These are phyloP conservation scores for Fremontodendron californicum DNA, from an alignment of 345 rosid genomes.

Conservation along the genomic window DNA sequence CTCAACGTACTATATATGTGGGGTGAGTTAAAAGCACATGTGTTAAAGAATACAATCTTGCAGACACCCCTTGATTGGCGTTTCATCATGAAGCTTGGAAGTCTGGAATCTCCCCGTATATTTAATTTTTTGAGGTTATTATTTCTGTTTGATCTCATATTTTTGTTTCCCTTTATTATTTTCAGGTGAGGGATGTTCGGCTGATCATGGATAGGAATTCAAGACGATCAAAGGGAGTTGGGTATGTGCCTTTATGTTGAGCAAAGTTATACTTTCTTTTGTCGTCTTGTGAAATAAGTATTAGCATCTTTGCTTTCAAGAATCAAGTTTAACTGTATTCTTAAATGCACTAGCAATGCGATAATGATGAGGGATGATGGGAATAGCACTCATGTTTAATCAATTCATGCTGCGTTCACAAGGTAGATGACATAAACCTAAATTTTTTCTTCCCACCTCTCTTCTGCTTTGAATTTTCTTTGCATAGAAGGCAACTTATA, in stretches of 20 bases:
- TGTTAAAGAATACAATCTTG: neutral
- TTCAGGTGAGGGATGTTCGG: slow-evolving; percentile 91
- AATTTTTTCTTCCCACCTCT: slow-evolving; percentile 32
- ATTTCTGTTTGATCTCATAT: slow-evolving; percentile 1
- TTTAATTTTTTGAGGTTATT: slow-evolving; percentile 1
- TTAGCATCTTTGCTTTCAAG: slow-evolving; percentile 55
- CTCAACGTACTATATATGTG: slow-evolving; percentile 21
- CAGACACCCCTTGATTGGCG: slow-evolving; percentile 10
- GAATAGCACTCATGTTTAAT: slow-evolving; percentile 93
- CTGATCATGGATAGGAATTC: slow-evolving; percentile 94
- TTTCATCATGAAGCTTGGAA: neutral
- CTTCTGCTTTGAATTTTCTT: slow-evolving; percentile 5
- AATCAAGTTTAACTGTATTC: slow-evolving; percentile 86
- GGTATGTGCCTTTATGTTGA: slow-evolving; percentile 49
- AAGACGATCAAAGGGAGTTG: slow-evolving; percentile 91
- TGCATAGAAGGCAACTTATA: slow-evolving; percentile 28
- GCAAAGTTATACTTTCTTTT: slow-evolving; percentile 19
- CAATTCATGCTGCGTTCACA: slow-evolving; percentile 86
- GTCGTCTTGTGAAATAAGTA: slow-evolving; percentile 39
- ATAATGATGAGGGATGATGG: slow-evolving; percentile 97
- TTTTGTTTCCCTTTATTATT: slow-evolving; percentile 16
- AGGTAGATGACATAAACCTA: slow-evolving; percentile 91
- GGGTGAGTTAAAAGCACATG: slow-evolving; percentile 22
- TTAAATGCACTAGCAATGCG: slow-evolving; percentile 96
- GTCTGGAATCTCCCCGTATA: neutral